Base-by-base conservation (phyloP, 2,329 filamentous ascomycete species). In the Tolypocladium tropicale region DNA sequence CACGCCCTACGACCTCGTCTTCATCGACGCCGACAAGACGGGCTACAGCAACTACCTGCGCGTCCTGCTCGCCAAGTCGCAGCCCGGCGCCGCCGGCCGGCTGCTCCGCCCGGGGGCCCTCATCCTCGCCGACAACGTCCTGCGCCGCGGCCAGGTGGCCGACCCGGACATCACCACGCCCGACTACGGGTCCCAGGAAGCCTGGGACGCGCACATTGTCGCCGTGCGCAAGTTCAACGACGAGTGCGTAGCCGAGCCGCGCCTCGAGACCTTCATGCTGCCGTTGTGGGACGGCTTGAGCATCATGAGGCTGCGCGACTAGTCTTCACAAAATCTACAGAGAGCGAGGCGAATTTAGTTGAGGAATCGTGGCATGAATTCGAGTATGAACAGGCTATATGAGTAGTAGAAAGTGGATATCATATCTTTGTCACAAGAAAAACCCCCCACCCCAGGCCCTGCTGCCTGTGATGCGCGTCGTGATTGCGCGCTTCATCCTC, bases 51-150 rank as follows among this genome's bases (percentile, higher is more conserved):
- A 62, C 7, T 81, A 81, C 63, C 69, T 81, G 39, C 63, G 67
- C 23, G 68, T 72, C 33, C 73, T 81, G 54, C 68, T 81, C 16
- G 68, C 67, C 21, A 63, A 67, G 52, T 81, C 78, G 6, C 63
- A 62, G 52, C 71, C 76, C 2, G 71, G 69, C 2, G 58, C 60
- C 6, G 21, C 63, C 3, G 62, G 59, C 16, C 72, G 77, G 7
- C 70, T 83, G 30, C 70, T 83, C 41, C 71, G 74, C 1, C 64
- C 71, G 10, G 77, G 75, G 9, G 79, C 77, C 0, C 67, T 82
- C 56, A 76, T 83, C 57, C 67, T 82, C 16, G 78, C 76, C 1
- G 80, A 83, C 64, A 83, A 83, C 56, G 72, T 78, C 46, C 70
- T 83, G 30, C 75, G 75, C 3, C 67, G 70, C 7, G 79, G 74